A percentile compares a stretch with the other conserved stretches of the same genome.
Evolutionary conservation across 805 yeast genomes (phyloP).

Genomic region (Barnettozyma sucrosica): DNA sequence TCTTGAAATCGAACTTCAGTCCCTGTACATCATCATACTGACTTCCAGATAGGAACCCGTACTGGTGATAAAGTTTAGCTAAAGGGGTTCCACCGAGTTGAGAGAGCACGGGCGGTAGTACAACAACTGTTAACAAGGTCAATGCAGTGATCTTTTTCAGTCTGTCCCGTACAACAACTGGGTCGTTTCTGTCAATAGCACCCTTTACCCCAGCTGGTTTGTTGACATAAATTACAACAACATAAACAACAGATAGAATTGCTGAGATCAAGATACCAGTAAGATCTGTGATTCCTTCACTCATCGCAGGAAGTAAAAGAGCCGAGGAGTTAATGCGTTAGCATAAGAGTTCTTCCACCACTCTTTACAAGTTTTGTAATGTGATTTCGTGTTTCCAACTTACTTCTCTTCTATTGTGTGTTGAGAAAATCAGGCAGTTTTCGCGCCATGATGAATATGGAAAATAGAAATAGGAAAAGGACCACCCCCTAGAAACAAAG

Average conservation of each 20-base stretch:
- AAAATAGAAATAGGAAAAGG: no score
- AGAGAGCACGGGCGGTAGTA: constrained; percentile 11
- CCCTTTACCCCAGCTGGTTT: constrained; percentile 14
- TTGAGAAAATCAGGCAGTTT: neutral
- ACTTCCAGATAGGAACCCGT: constrained; percentile 36
- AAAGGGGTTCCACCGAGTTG: constrained; percentile 6
- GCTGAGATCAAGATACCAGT: constrained; percentile 26
- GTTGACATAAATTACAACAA: constrained; percentile 33
- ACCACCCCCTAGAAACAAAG: no score
- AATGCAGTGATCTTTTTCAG: constrained; percentile 30
- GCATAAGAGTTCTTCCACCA: no score
- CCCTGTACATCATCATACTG: constrained; percentile 8
- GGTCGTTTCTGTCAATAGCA: constrained; percentile 35
- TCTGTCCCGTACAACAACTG: constrained; percentile 36
- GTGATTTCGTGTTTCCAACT: neutral
- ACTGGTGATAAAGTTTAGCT: constrained; percentile 11
- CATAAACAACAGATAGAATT: constrained; percentile 41
- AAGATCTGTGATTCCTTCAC: constrained; percentile 2
- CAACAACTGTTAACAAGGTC: constrained; percentile 2
- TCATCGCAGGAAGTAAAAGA: no score
- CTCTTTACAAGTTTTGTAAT: no score
- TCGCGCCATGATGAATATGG: neutral
- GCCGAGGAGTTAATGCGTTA: neutral
- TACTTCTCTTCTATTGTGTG: neutral
- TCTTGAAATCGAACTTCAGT: constrained; percentile 1